These are phyloP conservation scores for Discostella stelligeroides DNA, from an alignment of 108 stramenopile species.

Conservation along the genomic window DNA sequence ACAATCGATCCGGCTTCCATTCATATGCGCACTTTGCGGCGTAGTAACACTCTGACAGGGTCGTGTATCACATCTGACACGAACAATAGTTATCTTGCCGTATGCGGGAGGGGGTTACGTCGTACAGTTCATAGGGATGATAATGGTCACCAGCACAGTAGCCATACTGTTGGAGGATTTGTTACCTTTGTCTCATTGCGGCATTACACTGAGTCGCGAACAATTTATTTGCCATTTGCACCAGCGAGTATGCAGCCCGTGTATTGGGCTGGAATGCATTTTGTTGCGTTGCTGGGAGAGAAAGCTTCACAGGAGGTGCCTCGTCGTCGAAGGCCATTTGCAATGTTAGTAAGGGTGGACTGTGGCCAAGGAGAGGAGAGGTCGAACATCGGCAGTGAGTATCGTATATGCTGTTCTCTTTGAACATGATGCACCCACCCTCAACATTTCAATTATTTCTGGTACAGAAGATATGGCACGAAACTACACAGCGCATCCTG, in stretches of 20 bases:
- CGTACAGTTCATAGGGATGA: slow-evolving; percentile 8
- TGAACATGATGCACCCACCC: too few species aligned
- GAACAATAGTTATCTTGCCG: slow-evolving; percentile 34
- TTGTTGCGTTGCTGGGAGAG: slow-evolving; percentile 62
- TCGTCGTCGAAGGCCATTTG: slow-evolving; percentile 24
- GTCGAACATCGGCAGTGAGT: slow-evolving; percentile 1
- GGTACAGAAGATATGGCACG: too few species aligned
- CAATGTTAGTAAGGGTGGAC: slow-evolving; percentile 37
- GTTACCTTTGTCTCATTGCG: slow-evolving; percentile 73
- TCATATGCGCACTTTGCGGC: slow-evolving; percentile 30
- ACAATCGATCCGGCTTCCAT: slow-evolving; percentile 37
- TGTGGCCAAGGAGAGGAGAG: slow-evolving; percentile 16
- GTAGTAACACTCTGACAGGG: slow-evolving; percentile 34
- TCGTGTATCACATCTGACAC: slow-evolving; percentile 39
- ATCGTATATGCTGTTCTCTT: too few species aligned
- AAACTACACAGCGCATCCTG: too few species aligned
- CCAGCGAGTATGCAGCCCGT: slow-evolving; percentile 58
- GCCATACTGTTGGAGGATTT: slow-evolving; percentile 62
- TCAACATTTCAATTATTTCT: background rate
- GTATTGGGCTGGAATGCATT: slow-evolving; percentile 60
- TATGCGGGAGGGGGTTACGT: slow-evolving; percentile 46
- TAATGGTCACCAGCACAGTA: background rate
- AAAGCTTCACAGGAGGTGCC: slow-evolving; percentile 44
- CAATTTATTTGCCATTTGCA: slow-evolving; percentile 77
- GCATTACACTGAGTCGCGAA: slow-evolving; percentile 61